Percentiles rank a stretch among this genome's conserved stretches.
Evolutionary conservation across 1,284 basidiomycete species (phyloP).

Genomic region (Macrocystidia cucumis): DNA sequence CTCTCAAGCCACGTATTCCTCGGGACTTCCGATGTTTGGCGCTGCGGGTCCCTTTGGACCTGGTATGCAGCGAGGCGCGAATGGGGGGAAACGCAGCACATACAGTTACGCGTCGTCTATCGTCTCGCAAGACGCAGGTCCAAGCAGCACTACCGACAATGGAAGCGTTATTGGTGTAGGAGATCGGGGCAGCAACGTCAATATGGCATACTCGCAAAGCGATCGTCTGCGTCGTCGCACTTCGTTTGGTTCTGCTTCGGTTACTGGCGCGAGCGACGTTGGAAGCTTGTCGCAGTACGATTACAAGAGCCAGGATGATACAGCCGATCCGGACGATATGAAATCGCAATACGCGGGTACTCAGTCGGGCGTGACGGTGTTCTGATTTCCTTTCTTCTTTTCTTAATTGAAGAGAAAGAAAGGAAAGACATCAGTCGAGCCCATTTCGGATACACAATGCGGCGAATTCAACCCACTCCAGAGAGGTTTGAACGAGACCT

Average conservation of each 20-base stretch:
- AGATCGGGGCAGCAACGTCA: constrained; percentile 38
- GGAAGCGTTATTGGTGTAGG: constrained; percentile 51
- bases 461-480: no score
- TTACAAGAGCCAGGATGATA: constrained; percentile 82
- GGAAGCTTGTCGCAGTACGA: constrained; percentile 74
- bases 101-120: constrained; percentile 90
- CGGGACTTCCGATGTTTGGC: constrained; percentile 81
- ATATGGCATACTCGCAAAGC: constrained; percentile 76
- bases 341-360: constrained; percentile 80
- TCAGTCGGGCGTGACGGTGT: constrained; percentile 77
- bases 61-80: constrained; percentile 48
- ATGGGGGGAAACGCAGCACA: constrained; percentile 62
- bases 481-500: no score
- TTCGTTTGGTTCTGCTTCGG: constrained; percentile 63
- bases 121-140: constrained; percentile 81
- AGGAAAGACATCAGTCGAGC: no score
- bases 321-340: constrained; percentile 71
- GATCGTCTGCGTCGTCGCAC: constrained; percentile 40
- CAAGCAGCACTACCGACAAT: constrained; percentile 48
- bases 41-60: constrained; percentile 63
- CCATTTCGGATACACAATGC: no score
- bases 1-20: constrained; percentile 90
- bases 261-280: constrained; percentile 70
- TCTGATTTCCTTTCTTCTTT: constrained; percentile 39
- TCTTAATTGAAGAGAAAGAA: no score